Percentiles rank a stretch among this genome's conserved stretches.
Conservation (phyloP, 2,329 filamentous ascomycete species). For the Triangularia verruculosa region DNA sequence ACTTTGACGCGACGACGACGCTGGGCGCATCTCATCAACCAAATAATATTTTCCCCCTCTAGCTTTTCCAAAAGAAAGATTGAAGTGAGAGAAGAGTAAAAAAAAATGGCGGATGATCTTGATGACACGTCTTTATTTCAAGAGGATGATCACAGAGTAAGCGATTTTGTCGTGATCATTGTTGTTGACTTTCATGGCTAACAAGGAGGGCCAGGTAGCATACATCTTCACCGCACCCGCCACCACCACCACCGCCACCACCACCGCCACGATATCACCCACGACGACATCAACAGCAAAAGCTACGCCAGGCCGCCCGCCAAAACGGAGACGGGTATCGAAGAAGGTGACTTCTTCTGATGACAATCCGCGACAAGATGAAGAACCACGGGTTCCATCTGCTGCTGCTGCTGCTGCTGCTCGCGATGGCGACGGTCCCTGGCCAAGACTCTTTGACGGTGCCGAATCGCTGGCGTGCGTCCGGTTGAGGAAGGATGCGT, state of each 20-base stretch:
- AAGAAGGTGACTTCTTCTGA: constrained; percentile 28
- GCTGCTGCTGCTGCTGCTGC: too few relatives aligned
- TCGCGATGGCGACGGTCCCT: constrained; percentile 37
- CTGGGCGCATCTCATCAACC: neutral
- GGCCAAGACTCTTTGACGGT: constrained; percentile 54
- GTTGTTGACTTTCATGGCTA: neutral
- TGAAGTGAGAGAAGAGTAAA: neutral
- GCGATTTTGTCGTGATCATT: neutral
- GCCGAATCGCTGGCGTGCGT: constrained; percentile 48
- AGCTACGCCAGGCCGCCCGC: constrained; percentile 38
- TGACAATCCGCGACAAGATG: neutral
- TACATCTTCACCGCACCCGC: constrained; percentile 58
- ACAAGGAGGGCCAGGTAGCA: constrained; percentile 47
- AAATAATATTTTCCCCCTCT: neutral
- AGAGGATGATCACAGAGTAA: constrained; percentile 47
- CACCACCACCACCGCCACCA: constrained; percentile 37
- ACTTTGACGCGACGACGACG: neutral
- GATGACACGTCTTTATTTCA: constrained; percentile 27
- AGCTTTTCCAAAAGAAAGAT: too few relatives aligned
- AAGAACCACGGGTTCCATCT: constrained; percentile 9
- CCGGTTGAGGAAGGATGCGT: constrained; percentile 58
- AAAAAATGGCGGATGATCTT: constrained; percentile 19
- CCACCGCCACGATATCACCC: constrained; percentile 26
- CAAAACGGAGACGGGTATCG: constrained; percentile 56
- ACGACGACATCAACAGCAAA: constrained; percentile 16